A percentile compares a stretch with the other conserved stretches of the same genome.
These are phyloP conservation scores for Candida tammaniensis DNA, from an alignment of 805 yeast genomes.

Conservation along the genomic window DNA sequence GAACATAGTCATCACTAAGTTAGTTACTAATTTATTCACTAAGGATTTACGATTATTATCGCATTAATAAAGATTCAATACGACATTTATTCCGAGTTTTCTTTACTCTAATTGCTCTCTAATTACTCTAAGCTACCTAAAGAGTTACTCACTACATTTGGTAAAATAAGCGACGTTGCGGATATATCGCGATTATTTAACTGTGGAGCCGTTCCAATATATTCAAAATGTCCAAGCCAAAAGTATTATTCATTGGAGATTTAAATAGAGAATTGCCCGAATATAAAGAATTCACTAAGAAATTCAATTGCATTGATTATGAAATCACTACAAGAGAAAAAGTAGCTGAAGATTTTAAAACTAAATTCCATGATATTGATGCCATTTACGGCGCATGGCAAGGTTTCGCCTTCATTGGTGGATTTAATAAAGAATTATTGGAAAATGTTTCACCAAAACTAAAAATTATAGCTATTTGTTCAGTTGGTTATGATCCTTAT, in stretches of 20 bases:
- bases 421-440: slow-evolving; percentile 44
- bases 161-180: no score
- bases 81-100: no score
- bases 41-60: no score
- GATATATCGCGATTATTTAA: no score
- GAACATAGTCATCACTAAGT: slow-evolving; percentile 60
- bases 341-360: slow-evolving; percentile 38
- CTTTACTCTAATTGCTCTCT: no score
- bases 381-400: slow-evolving; percentile 63
- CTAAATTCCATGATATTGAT: slow-evolving; percentile 38
- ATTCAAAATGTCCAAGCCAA: slow-evolving; percentile 24
- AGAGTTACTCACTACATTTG: no score
- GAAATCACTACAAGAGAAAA: slow-evolving; percentile 40
- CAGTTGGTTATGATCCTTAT: slow-evolving; percentile 57
- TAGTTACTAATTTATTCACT: slow-evolving; percentile 9
- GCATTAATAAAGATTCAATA: no score
- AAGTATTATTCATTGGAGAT: slow-evolving; percentile 51
- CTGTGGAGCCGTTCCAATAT: no score
- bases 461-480: slow-evolving; percentile 49
- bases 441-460: slow-evolving; percentile 43
- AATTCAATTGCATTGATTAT: slow-evolving; percentile 40
- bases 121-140: no score
- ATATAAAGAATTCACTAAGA: slow-evolving; percentile 37
- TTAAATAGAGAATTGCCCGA: slow-evolving; percentile 46
- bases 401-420: slow-evolving; percentile 52